These are phyloP conservation scores for Pochonia chlamydosporia DNA, from an alignment of 2,329 filamentous ascomycete species.

Conservation along the genomic window DNA sequence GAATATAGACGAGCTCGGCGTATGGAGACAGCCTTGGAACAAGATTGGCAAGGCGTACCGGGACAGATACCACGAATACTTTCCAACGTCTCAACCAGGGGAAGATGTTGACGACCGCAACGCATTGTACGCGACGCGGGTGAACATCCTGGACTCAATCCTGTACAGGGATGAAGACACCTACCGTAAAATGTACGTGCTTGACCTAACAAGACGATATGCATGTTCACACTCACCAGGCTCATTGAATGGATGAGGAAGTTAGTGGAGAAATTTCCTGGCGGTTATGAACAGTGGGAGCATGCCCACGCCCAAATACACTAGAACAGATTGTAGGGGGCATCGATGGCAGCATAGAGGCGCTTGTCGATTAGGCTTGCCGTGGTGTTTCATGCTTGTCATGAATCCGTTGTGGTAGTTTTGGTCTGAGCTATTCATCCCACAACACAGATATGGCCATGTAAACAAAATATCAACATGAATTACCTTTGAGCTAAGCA, in stretches of 20 bases:
- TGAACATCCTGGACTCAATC: constrained; percentile 15
- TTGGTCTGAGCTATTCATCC: too few species aligned
- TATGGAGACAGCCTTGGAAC: constrained; percentile 7
- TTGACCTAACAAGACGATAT: neutral
- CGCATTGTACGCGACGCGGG: constrained; percentile 17
- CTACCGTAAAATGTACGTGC: constrained; percentile 4
- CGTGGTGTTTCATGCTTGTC: too few species aligned
- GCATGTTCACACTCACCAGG: neutral
- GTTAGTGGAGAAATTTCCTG: constrained; percentile 9
- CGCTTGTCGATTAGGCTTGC: too few species aligned
- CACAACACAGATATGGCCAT: too few species aligned
- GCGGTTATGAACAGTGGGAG: neutral
- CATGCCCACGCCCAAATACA: too few species aligned
- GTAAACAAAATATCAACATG: too few species aligned
- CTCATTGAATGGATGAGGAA: constrained; percentile 8
- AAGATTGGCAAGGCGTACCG: constrained; percentile 13
- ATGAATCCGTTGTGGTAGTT: too few species aligned
- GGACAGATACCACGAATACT: constrained; percentile 15
- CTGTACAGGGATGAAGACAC: constrained; percentile 10
- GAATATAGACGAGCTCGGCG: constrained; percentile 4
- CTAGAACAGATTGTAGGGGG: too few species aligned
- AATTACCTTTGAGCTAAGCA: too few species aligned
- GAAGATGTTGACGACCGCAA: constrained; percentile 19
- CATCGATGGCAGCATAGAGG: too few species aligned
- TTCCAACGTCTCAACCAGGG: constrained; percentile 14